These are phyloP conservation scores for Hortiboletus rubellus DNA, from an alignment of 1,284 basidiomycete species.

Conservation along the genomic window DNA sequence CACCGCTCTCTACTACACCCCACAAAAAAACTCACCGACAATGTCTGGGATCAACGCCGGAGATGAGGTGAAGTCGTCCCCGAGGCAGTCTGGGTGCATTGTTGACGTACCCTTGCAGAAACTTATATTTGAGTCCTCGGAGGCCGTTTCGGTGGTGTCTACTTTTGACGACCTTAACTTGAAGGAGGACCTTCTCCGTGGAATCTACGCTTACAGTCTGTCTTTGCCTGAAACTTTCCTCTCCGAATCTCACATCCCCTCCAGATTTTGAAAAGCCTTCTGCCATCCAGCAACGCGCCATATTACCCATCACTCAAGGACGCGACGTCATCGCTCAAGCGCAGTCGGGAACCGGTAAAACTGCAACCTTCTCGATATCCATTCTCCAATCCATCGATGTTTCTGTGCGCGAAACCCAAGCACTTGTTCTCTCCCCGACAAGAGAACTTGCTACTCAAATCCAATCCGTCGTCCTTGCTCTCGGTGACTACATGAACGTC, in stretches of 20 bases:
- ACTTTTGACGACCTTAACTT: slow-evolving; percentile 92
- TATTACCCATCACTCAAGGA: slow-evolving; percentile 92
- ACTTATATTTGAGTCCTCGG: slow-evolving; percentile 97
- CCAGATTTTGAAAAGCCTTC: slow-evolving; percentile 98
- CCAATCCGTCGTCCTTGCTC: slow-evolving; percentile 95
- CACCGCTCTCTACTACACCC: slow-evolving; percentile 29
- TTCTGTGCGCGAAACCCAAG: slow-evolving; percentile 94
- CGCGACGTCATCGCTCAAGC: slow-evolving; percentile 98
- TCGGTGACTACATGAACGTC: slow-evolving; percentile 99
- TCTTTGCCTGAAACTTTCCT: slow-evolving; percentile 18
- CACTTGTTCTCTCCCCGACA: slow-evolving; percentile 92
- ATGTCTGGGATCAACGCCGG: slow-evolving; percentile 79
- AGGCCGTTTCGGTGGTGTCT: slow-evolving; percentile 84
- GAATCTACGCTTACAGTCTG: slow-evolving; percentile 98
- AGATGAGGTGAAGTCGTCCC: slow-evolving; percentile 57
- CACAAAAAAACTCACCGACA: slow-evolving; percentile 38
- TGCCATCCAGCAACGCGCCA: slow-evolving; percentile 98
- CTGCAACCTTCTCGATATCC: slow-evolving; percentile 95
- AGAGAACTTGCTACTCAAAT: slow-evolving; percentile 97
- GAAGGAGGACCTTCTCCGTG: slow-evolving; percentile 94
- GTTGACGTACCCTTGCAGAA: slow-evolving; percentile 50
- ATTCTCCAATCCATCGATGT: slow-evolving; percentile 97
- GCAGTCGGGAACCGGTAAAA: slow-evolving; percentile 99
- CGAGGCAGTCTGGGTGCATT: neutral
- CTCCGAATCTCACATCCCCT: neutral